phyloP scores from a whole-genome alignment of 2,329 filamentous ascomycete genomes.

The Hymenoscyphus fraxineus region DNA sequence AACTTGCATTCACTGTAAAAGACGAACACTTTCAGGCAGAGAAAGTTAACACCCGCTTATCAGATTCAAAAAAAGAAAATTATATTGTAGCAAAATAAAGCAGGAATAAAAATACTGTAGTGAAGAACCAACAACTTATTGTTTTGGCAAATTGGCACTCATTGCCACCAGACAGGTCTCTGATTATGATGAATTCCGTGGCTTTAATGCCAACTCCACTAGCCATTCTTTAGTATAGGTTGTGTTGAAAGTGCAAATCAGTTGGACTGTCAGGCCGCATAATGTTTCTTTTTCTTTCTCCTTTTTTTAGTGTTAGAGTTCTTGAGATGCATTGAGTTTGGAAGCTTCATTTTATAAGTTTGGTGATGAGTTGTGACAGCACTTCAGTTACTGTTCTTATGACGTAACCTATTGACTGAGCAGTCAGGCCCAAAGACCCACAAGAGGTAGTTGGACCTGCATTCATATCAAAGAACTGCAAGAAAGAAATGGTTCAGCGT shows the following conservation, averaged over 20 bases:
- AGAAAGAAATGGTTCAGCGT: too few relatives aligned
- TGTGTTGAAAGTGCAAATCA: background rate
- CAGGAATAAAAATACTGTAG: background rate
- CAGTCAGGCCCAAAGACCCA: too few relatives aligned
- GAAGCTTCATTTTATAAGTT: background rate
- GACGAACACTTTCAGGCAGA: too few relatives aligned
- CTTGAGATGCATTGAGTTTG: background rate
- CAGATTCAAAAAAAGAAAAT: too few relatives aligned
- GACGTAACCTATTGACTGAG: too few relatives aligned
- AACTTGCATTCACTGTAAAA: too few relatives aligned
- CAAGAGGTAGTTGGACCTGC: too few relatives aligned
- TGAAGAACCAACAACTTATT: background rate
- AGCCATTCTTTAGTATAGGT: background rate
- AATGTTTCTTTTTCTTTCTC: background rate
- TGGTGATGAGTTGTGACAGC: too few relatives aligned
- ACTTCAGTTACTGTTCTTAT: too few relatives aligned
- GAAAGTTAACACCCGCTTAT: too few relatives aligned
- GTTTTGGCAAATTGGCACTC: background rate
- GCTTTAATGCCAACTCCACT: background rate
- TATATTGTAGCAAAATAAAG: background rate
- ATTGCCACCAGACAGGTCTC: background rate
- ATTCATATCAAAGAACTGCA: too few relatives aligned
- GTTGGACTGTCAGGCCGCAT: background rate
- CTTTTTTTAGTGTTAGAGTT: background rate
- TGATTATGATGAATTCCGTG: background rate